These are phyloP conservation scores for Pythium brachiatum DNA, from an alignment of 352 stramenopile species.

Conservation along the genomic window DNA sequence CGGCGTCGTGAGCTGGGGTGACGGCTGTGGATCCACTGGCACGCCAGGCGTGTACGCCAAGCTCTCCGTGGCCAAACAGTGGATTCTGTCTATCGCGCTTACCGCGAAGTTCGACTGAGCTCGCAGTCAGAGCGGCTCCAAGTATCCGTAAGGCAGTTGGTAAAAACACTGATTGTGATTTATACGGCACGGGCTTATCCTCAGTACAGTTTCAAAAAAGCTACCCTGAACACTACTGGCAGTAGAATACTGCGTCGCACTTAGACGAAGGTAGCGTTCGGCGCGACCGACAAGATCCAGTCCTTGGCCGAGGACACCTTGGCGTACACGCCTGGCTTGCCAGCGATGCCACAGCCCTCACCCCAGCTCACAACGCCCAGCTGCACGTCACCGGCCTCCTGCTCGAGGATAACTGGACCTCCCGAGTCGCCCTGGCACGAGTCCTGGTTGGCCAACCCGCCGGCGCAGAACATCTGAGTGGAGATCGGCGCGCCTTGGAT, in stretches of 20 bases:
- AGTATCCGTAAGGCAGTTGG: no score
- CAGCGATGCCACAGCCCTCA: constrained; percentile 42
- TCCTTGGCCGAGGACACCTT: constrained; percentile 37
- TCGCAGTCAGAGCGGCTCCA: no score
- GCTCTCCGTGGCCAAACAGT: constrained; percentile 38
- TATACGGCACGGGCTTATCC: no score
- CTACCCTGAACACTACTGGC: no score
- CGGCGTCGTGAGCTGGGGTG: constrained; percentile 60
- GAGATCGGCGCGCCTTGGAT: constrained; percentile 5
- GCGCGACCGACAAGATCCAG: constrained; percentile 34
- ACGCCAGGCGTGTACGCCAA: constrained; percentile 57
- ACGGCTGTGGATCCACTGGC: constrained; percentile 42
- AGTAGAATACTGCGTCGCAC: no score
- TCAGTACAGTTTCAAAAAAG: no score
- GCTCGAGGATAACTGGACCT: constrained; percentile 41
- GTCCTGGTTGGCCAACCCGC: constrained; percentile 33
- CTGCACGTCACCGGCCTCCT: constrained; percentile 29
- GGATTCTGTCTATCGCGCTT: constrained; percentile 28
- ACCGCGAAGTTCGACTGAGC: neutral
- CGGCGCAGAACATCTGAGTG: constrained; percentile 57
- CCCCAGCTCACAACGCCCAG: constrained; percentile 64
- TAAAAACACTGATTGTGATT: no score
- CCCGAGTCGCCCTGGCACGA: constrained; percentile 65
- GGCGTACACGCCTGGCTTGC: constrained; percentile 57
- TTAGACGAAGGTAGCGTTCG: neutral